Percentiles rank a stretch among this genome's conserved stretches.
Conservation (phyloP, 768 basidiomycete genomes). For the Cyclocybe cylindracea region DNA sequence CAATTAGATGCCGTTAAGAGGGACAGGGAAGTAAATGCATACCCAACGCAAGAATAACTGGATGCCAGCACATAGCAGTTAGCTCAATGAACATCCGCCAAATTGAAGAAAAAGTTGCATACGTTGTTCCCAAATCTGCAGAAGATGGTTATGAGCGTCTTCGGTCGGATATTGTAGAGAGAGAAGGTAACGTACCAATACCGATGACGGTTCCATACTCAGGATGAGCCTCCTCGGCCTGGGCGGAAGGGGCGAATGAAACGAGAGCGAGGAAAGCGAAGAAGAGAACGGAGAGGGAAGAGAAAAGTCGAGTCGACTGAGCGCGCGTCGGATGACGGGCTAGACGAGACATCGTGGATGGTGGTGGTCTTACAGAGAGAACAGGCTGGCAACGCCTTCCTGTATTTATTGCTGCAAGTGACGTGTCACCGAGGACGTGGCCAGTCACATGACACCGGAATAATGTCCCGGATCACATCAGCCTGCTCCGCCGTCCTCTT, state of each 20-base stretch:
- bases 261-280: conserved; percentile 71
- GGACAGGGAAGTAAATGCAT: conserved; percentile 7
- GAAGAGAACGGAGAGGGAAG: conserved; percentile 60
- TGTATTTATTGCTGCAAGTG: conserved; percentile 34
- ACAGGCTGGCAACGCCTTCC: conserved; percentile 4
- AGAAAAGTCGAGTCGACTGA: conserved; percentile 54
- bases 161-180: not conserved
- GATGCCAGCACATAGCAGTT: conserved; percentile 20
- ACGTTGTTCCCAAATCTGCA: conserved; percentile 91
- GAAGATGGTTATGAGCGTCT: conserved; percentile 7
- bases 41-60: conserved; percentile 97
- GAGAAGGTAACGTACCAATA: conserved; percentile 61
- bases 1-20: not conserved
- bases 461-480: too few relatives aligned
- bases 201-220: conserved; percentile 94
- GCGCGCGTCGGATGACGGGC: conserved; percentile 56
- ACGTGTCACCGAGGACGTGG: conserved; percentile 46
- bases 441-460: conserved; percentile 28
- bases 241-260: conserved; percentile 65
- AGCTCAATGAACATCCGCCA: conserved; percentile 10
- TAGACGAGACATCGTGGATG: conserved; percentile 37
- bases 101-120: conserved; percentile 21
- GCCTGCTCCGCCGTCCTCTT: too few relatives aligned
- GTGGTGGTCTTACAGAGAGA: conserved; percentile 29
- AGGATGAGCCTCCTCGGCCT: conserved; percentile 66